A percentile compares a stretch with the other conserved stretches of the same genome.
phyloP scores from a whole-genome alignment of 2,329 filamentous ascomycete genomes.

The Penicillium oxalicum region DNA sequence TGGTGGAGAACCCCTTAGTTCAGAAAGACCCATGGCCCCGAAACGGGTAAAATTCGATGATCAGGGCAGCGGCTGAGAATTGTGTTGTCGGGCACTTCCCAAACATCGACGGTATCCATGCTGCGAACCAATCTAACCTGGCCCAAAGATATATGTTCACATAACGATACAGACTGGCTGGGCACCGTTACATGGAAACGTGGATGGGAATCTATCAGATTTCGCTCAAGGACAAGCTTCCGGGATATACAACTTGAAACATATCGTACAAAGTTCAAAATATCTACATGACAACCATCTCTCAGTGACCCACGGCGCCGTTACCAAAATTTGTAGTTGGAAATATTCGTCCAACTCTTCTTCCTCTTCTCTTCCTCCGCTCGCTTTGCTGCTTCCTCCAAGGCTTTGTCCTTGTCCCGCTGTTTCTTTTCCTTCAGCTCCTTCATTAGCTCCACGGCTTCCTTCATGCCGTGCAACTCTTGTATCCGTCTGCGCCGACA shows the following conservation, averaged over 20 bases:
- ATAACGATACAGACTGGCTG: no score
- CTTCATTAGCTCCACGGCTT: conserved; percentile 76
- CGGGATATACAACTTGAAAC: conserved; percentile 20
- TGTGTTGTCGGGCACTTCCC: not conserved
- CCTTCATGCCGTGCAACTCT: conserved; percentile 77
- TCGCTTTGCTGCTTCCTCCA: conserved; percentile 30
- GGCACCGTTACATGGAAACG: no score
- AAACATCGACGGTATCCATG: not conserved
- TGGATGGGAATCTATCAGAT: no score
- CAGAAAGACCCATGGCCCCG: conserved; percentile 27
- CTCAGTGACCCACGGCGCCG: not conserved
- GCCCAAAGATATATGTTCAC: no score
- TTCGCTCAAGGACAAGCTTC: conserved; percentile 3
- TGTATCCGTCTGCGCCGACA: conserved; percentile 69
- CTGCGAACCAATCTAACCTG: no score
- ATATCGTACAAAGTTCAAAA: conserved; percentile 28
- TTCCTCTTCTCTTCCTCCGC: conserved; percentile 36
- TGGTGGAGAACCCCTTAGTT: conserved; percentile 22
- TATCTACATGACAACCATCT: conserved; percentile 19
- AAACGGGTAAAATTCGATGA: conserved; percentile 41
- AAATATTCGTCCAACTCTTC: conserved; percentile 40
- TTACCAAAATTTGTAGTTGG: conserved; percentile 46
- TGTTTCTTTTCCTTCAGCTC: conserved; percentile 64
- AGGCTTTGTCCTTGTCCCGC: conserved; percentile 40
- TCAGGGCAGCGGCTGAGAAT: conserved; percentile 8